Conservation (phyloP, 768 basidiomycete genomes). For the Collybia sordida region DNA sequence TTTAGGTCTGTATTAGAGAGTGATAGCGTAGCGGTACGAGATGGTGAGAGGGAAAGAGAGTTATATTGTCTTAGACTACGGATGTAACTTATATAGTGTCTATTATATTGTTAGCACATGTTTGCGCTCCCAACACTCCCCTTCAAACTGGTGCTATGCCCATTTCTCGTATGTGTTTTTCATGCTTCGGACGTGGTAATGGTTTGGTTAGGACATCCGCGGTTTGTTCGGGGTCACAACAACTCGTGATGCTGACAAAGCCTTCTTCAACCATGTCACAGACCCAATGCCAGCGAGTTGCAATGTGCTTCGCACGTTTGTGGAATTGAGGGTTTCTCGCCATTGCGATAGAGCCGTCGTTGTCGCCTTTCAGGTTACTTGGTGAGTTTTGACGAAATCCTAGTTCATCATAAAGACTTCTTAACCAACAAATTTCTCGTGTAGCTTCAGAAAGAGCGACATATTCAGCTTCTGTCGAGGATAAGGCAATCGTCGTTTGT, state of each 20-base stretch:
- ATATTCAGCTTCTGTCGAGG: no score
- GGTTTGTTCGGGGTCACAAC: neutral
- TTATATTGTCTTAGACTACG: no score
- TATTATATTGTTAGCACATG: no score
- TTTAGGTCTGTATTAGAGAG: no score
- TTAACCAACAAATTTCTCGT: neutral
- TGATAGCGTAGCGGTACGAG: no score
- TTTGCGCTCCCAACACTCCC: neutral
- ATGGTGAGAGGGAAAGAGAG: no score
- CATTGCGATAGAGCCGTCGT: neutral
- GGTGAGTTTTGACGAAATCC: neutral
- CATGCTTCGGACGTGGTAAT: neutral
- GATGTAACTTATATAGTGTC: no score
- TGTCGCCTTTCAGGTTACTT: neutral
- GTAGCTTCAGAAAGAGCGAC: neutral
- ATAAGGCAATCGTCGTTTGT: neutral
- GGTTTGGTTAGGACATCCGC: neutral
- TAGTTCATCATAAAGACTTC: neutral
- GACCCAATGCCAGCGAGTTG: neutral
- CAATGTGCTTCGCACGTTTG: neutral
- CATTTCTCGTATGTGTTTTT: neutral
- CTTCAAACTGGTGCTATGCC: neutral
- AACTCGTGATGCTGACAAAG: neutral
- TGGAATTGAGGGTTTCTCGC: conserved; percentile 1
- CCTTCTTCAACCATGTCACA: neutral